Evolutionary conservation across 1,139 yeast species (phyloP).

Genomic region (Diutina ranongensis): DNA sequence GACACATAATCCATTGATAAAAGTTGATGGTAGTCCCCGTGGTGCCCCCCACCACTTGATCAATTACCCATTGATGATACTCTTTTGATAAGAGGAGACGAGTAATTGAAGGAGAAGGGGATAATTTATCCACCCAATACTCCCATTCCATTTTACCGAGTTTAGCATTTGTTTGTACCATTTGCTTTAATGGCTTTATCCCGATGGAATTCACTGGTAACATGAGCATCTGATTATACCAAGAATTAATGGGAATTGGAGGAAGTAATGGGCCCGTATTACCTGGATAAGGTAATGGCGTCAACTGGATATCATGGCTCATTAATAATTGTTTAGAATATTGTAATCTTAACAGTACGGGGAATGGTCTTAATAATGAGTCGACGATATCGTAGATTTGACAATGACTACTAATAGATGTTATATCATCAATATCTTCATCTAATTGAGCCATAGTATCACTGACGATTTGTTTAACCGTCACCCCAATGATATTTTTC

Average conservation of each 20-base stretch:
- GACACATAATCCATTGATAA: background rate
- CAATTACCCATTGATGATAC: background rate
- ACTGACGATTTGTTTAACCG: too few relatives aligned
- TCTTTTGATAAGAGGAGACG: background rate
- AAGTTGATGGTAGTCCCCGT: background rate
- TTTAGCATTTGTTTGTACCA: too few relatives aligned
- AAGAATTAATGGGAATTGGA: background rate
- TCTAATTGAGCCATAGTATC: too few relatives aligned
- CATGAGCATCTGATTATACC: background rate
- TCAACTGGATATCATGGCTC: background rate
- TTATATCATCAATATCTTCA: too few relatives aligned
- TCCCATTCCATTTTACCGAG: constrained; percentile 2
- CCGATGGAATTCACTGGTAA: too few relatives aligned
- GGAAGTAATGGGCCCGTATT: background rate
- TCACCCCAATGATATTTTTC: too few relatives aligned
- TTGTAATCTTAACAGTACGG: background rate
- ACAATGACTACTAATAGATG: background rate
- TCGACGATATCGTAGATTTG: background rate
- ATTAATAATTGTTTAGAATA: background rate
- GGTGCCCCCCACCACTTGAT: too few relatives aligned
- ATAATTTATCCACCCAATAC: background rate
- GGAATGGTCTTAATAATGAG: background rate
- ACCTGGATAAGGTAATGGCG: background rate
- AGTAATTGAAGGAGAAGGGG: too few relatives aligned
- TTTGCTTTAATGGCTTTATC: too few relatives aligned